A percentile compares a stretch with the other conserved stretches of the same genome.
phyloP scores from a whole-genome alignment of 2,329 filamentous ascomycete genomes.

The Ramularia endophylla region DNA sequence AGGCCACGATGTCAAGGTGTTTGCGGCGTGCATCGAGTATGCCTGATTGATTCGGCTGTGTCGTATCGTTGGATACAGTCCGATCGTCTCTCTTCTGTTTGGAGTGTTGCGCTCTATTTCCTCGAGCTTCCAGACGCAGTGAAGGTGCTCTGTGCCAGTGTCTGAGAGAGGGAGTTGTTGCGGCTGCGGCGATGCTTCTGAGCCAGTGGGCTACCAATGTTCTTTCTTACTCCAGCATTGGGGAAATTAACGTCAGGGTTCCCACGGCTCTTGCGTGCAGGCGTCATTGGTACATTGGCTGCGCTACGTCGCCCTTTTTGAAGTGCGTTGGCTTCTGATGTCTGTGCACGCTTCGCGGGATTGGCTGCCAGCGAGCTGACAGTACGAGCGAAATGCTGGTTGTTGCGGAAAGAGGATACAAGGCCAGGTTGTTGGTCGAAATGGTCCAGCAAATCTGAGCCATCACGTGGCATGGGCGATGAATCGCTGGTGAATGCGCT shows the following conservation, averaged over 20 bases:
- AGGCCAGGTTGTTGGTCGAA: slow-evolving; percentile 57
- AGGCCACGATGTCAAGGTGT: too few relatives aligned
- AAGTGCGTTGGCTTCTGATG: slow-evolving; percentile 54
- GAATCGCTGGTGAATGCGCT: slow-evolving; percentile 14
- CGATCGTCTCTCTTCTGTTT: too few relatives aligned
- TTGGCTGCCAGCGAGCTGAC: slow-evolving; percentile 53
- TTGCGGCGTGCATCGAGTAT: too few relatives aligned
- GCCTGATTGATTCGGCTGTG: too few relatives aligned
- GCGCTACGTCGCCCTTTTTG: slow-evolving; percentile 61
- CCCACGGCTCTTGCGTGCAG: slow-evolving; percentile 47
- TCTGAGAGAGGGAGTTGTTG: slow-evolving; percentile 18
- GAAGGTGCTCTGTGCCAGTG: slow-evolving; percentile 7
- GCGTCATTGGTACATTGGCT: slow-evolving; percentile 63
- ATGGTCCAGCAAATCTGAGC: slow-evolving; percentile 52
- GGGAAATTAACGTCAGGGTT: slow-evolving; percentile 23
- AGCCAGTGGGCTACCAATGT: slow-evolving; percentile 12
- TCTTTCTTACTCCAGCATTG: slow-evolving; percentile 27
- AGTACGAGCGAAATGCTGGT: slow-evolving; percentile 46
- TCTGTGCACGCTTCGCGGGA: slow-evolving; percentile 57
- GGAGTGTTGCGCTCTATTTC: too few relatives aligned
- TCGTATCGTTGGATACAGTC: too few relatives aligned
- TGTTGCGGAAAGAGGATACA: slow-evolving; percentile 70
- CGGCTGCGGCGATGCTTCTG: slow-evolving; percentile 19
- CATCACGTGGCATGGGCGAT: slow-evolving; percentile 4
- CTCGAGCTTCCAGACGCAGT: too few relatives aligned